These are phyloP conservation scores for Pleurozium schreberi DNA, from an alignment of 225 moss, liverwort and hornwort genomes.

Conservation along the genomic window DNA sequence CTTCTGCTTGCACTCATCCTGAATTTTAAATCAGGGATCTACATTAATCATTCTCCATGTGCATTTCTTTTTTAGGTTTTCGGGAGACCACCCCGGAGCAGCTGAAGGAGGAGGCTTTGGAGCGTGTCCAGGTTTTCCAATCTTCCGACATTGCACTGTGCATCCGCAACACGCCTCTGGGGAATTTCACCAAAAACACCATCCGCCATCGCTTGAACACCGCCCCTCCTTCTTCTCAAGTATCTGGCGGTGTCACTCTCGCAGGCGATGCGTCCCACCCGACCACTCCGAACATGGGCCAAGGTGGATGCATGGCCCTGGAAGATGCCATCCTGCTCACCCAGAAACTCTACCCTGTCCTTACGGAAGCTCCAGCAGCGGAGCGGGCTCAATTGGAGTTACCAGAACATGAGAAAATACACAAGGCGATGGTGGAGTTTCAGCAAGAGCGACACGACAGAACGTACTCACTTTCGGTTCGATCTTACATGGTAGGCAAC, in stretches of 20 bases:
- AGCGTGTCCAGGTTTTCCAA: background rate
- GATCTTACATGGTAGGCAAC: background rate
- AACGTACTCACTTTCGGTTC: background rate
- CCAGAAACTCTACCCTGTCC: background rate
- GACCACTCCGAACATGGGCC: slow-evolving; percentile 50
- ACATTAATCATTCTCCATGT: background rate
- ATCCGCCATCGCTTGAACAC: slow-evolving; percentile 44
- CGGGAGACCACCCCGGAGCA: slow-evolving; percentile 10
- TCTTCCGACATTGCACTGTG: slow-evolving; percentile 8
- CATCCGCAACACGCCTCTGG: slow-evolving; percentile 25
- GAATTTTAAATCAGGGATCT: background rate
- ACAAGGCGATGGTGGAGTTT: slow-evolving; percentile 1
- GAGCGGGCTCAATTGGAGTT: background rate
- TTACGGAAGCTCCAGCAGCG: background rate
- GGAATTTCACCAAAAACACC: slow-evolving; percentile 20
- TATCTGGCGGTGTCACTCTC: slow-evolving; percentile 29
- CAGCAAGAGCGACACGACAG: slow-evolving; percentile 13
- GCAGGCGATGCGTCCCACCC: slow-evolving; percentile 66
- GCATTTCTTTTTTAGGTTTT: slow-evolving; percentile 11
- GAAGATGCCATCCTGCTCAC: slow-evolving; percentile 59
- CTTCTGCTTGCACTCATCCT: background rate
- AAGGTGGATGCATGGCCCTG: slow-evolving; percentile 56
- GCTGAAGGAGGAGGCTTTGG: slow-evolving; percentile 33
- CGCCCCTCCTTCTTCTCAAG: slow-evolving; percentile 13
- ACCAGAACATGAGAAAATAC: slow-evolving; percentile 4